A percentile compares a stretch with the other conserved stretches of the same genome.
Evolutionary conservation across 352 stramenopile species (phyloP).

Genomic region (Peronospora destructor): DNA sequence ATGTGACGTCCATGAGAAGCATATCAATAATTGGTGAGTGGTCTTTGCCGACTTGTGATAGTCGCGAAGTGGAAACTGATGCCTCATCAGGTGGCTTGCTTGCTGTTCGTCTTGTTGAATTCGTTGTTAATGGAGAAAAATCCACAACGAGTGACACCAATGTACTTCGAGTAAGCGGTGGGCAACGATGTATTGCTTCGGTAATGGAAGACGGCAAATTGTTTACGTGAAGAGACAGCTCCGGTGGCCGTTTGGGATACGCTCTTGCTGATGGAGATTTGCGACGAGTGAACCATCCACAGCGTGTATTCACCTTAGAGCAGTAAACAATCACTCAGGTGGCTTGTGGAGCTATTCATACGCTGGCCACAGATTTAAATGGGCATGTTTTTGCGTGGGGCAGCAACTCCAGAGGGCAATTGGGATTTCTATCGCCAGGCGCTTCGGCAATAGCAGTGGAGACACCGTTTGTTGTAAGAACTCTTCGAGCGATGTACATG

Average conservation of each 20-base stretch:
- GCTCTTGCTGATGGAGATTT: slow-evolving; percentile 35
- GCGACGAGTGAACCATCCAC: slow-evolving; percentile 34
- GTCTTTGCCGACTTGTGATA: slow-evolving; percentile 23
- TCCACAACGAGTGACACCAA: slow-evolving; percentile 2
- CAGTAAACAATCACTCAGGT: slow-evolving; percentile 45
- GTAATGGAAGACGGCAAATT: no score
- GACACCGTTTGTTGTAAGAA: slow-evolving; percentile 35
- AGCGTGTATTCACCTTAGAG: slow-evolving; percentile 29
- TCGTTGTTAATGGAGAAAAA: slow-evolving; percentile 8
- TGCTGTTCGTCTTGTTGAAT: slow-evolving; percentile 19
- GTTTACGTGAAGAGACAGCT: slow-evolving; percentile 58
- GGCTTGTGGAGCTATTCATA: slow-evolving; percentile 62
- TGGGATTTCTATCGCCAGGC: slow-evolving; percentile 34
- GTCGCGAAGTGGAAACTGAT: background rate
- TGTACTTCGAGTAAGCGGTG: slow-evolving; percentile 35
- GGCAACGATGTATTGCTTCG: slow-evolving; percentile 53
- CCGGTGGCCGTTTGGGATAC: slow-evolving; percentile 54
- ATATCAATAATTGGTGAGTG: slow-evolving; percentile 47
- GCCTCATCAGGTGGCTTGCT: background rate
- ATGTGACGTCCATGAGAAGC: slow-evolving; percentile 9
- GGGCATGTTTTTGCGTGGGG: slow-evolving; percentile 69
- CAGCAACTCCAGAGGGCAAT: slow-evolving; percentile 43
- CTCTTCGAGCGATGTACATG: slow-evolving; percentile 53
- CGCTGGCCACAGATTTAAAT: slow-evolving; percentile 65
- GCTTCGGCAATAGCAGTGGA: slow-evolving; percentile 21